Conservation (phyloP, 192 early-diverging fungal genomes). For the Rhizophagus sp. region DNA sequence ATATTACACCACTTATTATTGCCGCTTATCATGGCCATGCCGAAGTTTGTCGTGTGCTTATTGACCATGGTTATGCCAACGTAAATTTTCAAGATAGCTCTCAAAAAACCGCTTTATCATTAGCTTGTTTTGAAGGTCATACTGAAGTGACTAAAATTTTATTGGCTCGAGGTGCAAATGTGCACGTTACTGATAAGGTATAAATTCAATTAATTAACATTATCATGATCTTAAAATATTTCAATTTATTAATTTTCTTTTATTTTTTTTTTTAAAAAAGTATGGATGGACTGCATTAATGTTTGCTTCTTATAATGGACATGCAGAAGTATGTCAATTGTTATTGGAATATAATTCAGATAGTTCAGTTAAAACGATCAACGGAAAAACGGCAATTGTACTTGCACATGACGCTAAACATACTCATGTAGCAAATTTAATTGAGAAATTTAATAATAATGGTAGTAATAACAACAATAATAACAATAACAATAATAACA, state of each 20-base stretch:
- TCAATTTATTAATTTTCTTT: not conserved
- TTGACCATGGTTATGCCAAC: slow-evolving; percentile 45
- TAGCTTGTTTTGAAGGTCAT: slow-evolving; percentile 42
- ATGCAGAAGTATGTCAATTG: slow-evolving; percentile 35
- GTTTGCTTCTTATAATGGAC: slow-evolving; percentile 44
- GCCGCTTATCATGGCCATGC: slow-evolving; percentile 57
- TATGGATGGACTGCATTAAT: slow-evolving; percentile 47
- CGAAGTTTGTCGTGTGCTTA: slow-evolving; percentile 44
- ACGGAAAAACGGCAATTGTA: slow-evolving; percentile 41
- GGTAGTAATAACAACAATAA: not conserved
- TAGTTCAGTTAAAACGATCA: slow-evolving; percentile 34
- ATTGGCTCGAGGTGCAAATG: slow-evolving; percentile 36
- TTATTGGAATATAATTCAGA: slow-evolving; percentile 40
- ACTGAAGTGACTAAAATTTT: slow-evolving; percentile 37
- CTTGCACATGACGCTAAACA: slow-evolving; percentile 42
- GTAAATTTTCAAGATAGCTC: slow-evolving; percentile 46
- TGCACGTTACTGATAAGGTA: slow-evolving; percentile 37
- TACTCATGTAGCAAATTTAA: slow-evolving; percentile 34
- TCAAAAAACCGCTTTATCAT: slow-evolving; percentile 39
- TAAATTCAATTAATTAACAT: not conserved
- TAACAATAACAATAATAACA: not conserved
- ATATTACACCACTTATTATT: slow-evolving; percentile 66
- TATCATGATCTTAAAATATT: too few species aligned
- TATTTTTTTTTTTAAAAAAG: not conserved
- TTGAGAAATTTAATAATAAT: slow-evolving; percentile 30